Evolutionary conservation across 129 eudicot species (phyloP).

Genomic region (Erigeron canadensis): DNA sequence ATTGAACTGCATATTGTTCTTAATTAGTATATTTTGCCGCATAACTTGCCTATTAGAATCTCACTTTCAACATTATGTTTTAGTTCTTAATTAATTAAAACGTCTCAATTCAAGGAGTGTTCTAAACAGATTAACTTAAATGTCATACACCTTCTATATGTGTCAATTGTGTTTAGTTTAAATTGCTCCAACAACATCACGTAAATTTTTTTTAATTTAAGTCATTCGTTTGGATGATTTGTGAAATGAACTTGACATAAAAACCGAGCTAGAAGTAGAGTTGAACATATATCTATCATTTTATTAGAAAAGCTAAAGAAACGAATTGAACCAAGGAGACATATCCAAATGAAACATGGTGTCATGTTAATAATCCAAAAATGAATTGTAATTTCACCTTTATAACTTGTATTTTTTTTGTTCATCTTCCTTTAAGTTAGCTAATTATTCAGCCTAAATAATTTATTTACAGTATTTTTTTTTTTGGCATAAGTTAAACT

Average conservation of each 20-base stretch:
- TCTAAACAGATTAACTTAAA: neutral
- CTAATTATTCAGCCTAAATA: no score
- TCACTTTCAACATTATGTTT: neutral
- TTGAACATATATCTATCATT: no score
- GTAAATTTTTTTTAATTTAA: neutral
- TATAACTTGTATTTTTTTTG: no score
- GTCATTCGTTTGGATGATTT: neutral
- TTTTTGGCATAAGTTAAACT: no score
- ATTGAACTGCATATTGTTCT: neutral
- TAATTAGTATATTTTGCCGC: neutral
- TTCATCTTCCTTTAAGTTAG: no score
- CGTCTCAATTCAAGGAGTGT: neutral
- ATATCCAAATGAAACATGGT: no score
- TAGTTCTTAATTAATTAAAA: neutral
- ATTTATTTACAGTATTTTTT: no score
- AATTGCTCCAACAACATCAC: neutral
- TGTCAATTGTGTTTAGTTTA: neutral
- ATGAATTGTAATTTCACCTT: no score
- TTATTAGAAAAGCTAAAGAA: no score
- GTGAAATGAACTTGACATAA: neutral
- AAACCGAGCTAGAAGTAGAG: no score
- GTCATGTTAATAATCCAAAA: no score
- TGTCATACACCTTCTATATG: neutral
- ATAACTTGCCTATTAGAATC: neutral
- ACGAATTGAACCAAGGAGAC: neutral